Evolutionary conservation across 495 filamentous ascomycete genomes (phyloP).

Genomic region (Aspergillus haitiensis): DNA sequence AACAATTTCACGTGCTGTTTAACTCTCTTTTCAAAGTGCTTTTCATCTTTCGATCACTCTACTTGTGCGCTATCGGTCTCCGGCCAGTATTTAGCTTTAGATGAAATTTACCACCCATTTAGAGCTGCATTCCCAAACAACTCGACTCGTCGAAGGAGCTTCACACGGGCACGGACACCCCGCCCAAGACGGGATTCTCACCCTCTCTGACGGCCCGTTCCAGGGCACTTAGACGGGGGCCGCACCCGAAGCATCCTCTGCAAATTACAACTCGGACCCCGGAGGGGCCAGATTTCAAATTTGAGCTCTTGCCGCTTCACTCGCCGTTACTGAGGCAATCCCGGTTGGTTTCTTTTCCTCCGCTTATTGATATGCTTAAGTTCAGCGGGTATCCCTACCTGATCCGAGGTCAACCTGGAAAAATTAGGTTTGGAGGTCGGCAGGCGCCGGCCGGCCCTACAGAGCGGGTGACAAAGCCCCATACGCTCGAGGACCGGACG

Average conservation of each 20-base stretch:
- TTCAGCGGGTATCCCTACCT: constrained; percentile 16
- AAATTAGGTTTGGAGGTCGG: constrained; percentile 9
- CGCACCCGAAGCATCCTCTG: constrained; percentile 14
- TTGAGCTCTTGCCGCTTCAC: constrained; percentile 15
- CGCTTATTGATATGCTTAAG: constrained; percentile 18
- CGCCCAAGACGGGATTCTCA: constrained; percentile 13
- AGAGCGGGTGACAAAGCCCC: constrained; percentile 13
- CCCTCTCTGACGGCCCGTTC: constrained; percentile 15
- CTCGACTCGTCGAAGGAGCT: constrained; percentile 13
- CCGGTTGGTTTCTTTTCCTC: constrained; percentile 16
- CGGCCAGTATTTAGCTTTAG: constrained; percentile 72
- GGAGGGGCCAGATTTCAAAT: constrained; percentile 14
- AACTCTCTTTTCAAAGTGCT: constrained; percentile 17
- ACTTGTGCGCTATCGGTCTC: constrained; percentile 75
- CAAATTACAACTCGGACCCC: constrained; percentile 15
- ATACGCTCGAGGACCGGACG: constrained; percentile 13
- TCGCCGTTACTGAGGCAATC: constrained; percentile 15
- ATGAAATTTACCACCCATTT: constrained; percentile 74
- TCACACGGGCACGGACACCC: constrained; percentile 11
- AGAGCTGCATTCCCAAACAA: constrained; percentile 33
- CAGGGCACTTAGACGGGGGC: constrained; percentile 14
- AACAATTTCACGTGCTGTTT: constrained; percentile 62
- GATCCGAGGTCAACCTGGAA: constrained; percentile 15
- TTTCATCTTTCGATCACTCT: constrained; percentile 52
- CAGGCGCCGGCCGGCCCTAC: constrained; percentile 12